Evolutionary conservation across 1,284 basidiomycete genomes (phyloP).

Genomic region (Cystobasidium sp.): DNA sequence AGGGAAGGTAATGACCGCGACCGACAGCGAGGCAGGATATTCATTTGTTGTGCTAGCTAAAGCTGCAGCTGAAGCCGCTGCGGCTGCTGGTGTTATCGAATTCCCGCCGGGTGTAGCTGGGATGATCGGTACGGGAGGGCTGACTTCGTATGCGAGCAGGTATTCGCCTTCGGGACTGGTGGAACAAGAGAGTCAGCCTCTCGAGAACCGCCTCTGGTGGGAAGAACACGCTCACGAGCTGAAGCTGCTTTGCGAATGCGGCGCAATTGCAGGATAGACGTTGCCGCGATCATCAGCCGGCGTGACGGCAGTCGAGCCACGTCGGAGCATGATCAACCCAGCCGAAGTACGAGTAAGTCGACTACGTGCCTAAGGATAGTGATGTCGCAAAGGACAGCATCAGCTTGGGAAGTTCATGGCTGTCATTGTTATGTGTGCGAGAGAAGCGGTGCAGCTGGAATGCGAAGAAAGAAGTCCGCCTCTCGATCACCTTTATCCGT

Average conservation of each 20-base stretch:
- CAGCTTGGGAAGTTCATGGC: too few relatives aligned
- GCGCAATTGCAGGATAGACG: slow-evolving; percentile 24
- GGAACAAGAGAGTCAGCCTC: not conserved
- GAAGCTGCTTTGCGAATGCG: slow-evolving; percentile 22
- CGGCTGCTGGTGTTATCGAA: slow-evolving; percentile 12
- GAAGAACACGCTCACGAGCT: slow-evolving; percentile 4
- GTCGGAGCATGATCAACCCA: slow-evolving; percentile 26
- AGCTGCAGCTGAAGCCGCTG: slow-evolving; percentile 15
- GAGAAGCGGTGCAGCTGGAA: too few relatives aligned
- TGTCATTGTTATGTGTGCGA: too few relatives aligned
- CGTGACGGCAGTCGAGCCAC: slow-evolving; percentile 22
- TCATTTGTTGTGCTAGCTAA: slow-evolving; percentile 18
- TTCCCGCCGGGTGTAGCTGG: slow-evolving; percentile 36
- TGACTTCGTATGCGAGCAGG: slow-evolving; percentile 34
- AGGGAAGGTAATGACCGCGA: slow-evolving; percentile 30
- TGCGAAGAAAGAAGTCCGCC: too few relatives aligned
- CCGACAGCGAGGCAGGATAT: slow-evolving; percentile 26
- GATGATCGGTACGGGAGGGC: slow-evolving; percentile 28
- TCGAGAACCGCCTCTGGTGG: not conserved
- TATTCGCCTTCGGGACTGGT: slow-evolving; percentile 32
- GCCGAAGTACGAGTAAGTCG: not conserved
- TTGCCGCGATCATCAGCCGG: slow-evolving; percentile 32
- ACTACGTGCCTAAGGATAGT: not conserved
- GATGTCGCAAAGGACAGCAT: too few relatives aligned
- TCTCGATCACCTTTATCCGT: too few relatives aligned